Conservation (phyloP, 176 grass and related monocot genomes). For the Rhipidocladum racemiflorum region DNA sequence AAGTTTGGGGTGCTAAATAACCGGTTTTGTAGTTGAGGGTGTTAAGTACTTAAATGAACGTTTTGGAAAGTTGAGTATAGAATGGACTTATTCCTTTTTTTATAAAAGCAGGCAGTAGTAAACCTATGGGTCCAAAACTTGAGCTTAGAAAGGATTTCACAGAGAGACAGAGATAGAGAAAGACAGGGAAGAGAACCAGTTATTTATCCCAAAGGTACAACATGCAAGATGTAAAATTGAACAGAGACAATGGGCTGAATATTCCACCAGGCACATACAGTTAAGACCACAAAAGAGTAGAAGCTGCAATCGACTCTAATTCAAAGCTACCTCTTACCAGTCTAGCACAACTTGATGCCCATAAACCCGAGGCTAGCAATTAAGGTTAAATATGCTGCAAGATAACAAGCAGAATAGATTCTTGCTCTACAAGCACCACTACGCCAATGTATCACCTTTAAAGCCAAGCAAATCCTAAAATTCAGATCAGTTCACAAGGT, state of each 20-base stretch:
- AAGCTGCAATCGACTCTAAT: not conserved
- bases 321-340: not conserved
- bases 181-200: too few species aligned
- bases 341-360: not conserved
- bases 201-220: not conserved
- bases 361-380: not conserved
- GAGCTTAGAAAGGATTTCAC: not conserved
- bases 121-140: not conserved
- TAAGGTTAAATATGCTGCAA: not conserved
- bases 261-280: not conserved
- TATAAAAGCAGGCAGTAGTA: not conserved
- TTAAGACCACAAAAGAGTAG: not conserved
- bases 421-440: not conserved
- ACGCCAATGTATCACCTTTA: not conserved
- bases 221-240: not conserved
- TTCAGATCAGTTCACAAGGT: not conserved
- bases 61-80: too few species aligned
- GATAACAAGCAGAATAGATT: not conserved
- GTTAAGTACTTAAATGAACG: too few species aligned
- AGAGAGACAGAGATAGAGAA: not conserved
- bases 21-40: too few species aligned
- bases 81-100: too few species aligned
- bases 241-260: not conserved
- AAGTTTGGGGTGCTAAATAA: too few species aligned
- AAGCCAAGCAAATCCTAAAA: not conserved